Base-by-base conservation (phyloP, 768 basidiomycete species). In the Clathrus columnatus region DNA sequence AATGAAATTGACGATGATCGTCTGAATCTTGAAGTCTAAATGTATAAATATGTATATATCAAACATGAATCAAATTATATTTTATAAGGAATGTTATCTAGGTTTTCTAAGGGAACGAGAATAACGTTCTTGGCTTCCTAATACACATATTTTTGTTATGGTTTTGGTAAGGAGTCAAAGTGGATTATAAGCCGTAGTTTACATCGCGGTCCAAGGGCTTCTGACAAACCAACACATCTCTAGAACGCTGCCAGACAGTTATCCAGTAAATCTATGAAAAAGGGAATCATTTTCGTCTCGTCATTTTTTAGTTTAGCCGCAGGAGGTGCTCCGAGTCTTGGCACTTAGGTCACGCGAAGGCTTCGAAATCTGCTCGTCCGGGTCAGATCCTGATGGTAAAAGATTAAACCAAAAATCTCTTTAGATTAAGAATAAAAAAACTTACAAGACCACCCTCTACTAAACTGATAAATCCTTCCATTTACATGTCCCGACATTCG, bases 251-350 rank as follows among this genome's bases (percentile, higher is more conserved):
- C 74, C 24, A 96, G 75, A 67, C 94, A 95, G 70, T 86, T 93
- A 64, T 98, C 94, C 56, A 99, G 68, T 45, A 98, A 68, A 67
- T 98, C 94, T 47, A 95, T 79, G 64, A 99, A 96, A 5, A 82
- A 80, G 20, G 75, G 65, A 8, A 96, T 60, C 61, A 90, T 67
- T 69, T 89, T 90, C 64, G 76, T 81, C 70, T 97, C 93, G 55
- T 95, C 94, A 61, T 94, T 93, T 63, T 84, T 87, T 67, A 91
- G 71, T 70, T 90, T 89, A 30, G 82, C 80, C 0, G 81, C 80
- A 1, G 84, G 76, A 0, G 87, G 76, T 0, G 91, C 91, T 77
- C 97, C 80, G 42, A 98, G 70, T 44, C 95, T 76, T n/a, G 6
- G 87, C 76, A 27, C 88, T 77, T 17, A 98, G 71, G 64, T 98